These are phyloP conservation scores for Diutina siamensis DNA, from an alignment of 1,139 yeast genomes.

Conservation along the genomic window DNA sequence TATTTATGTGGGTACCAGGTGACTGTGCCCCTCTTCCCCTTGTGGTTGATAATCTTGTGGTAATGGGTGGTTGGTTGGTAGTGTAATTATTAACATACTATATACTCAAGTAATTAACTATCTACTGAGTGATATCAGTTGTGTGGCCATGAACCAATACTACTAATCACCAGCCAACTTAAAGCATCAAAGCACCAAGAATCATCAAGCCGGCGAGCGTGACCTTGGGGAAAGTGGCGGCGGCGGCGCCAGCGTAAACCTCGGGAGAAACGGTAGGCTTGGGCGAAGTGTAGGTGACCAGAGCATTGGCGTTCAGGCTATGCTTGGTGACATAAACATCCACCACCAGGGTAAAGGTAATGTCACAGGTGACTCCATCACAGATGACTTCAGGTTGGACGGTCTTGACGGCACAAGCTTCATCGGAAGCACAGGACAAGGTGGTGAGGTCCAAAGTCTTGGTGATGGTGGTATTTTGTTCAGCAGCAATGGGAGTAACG, in stretches of 20 bases:
- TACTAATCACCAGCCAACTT: neutral
- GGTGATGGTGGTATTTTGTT: neutral
- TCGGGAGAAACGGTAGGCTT: neutral
- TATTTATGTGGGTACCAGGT: no score
- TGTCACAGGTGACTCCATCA: neutral
- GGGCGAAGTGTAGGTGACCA: neutral
- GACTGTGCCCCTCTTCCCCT: no score
- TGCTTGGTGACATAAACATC: conserved; percentile 1
- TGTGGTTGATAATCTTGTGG: no score
- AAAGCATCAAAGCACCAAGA: neutral
- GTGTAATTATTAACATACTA: neutral
- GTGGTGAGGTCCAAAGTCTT: neutral
- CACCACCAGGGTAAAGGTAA: neutral
- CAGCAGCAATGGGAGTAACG: neutral
- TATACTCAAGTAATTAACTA: neutral
- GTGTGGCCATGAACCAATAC: neutral
- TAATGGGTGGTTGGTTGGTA: neutral
- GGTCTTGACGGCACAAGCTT: neutral
- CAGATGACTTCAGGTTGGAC: conserved; percentile 1
- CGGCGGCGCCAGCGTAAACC: neutral
- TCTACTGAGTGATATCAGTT: neutral
- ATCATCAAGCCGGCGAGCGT: neutral
- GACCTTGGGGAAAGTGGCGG: neutral
- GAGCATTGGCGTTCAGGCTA: neutral
- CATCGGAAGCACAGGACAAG: neutral